Evolutionary conservation across 129 eudicot species (phyloP), one percentile per base, ranked within the genome.

Genomic region (Kitagawia praeruptora): DNA sequence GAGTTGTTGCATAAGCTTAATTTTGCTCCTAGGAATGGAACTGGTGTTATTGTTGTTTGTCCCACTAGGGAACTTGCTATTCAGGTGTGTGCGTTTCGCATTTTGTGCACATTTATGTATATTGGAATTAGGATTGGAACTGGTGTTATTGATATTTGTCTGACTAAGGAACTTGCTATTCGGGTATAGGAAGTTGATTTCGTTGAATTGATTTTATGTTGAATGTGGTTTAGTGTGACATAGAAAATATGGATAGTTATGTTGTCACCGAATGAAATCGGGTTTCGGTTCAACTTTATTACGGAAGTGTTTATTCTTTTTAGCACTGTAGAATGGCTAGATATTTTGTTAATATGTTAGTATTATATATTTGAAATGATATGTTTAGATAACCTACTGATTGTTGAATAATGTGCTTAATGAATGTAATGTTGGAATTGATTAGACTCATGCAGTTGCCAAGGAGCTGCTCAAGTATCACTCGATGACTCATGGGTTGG

Each of bases 51-150:
- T 73, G 84, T 92, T 77, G 86, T 94, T 77, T 92, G 96, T 73
- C 98, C 98, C 23, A 92, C 97, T 42, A 83, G 98, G 84, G 98
- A 94, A 87, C 90, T 94, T 83, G 98, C 98, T 47, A 94, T 94
- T 66, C 97, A 94, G 92, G 37, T 34, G 37, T 34, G 37, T 34
- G 37, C 2, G 37, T 34, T 34, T 34, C 34, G 37, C 37, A 34
- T 34, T 34, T 34, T 34, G 37, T 34, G 37, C 37, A 34, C 37
- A 34, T 34, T 34, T 34, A 2, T 34, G 37, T 34, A 34, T 34
- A 0, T 34, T 34, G 37, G 37, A 34, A 34, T 34, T 77, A 90
- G 98, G 40, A 95, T 92, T 87, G 98, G 98, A 31, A 86, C 91
- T 31, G 98, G 98, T 47, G 97, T 89, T 34, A 80, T 95, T 73